Percentiles rank a stretch among this genome's conserved stretches.
Evolutionary conservation across 176 grass and related monocot genomes (phyloP).

Genomic region (Dendrocalamus sinicus): DNA sequence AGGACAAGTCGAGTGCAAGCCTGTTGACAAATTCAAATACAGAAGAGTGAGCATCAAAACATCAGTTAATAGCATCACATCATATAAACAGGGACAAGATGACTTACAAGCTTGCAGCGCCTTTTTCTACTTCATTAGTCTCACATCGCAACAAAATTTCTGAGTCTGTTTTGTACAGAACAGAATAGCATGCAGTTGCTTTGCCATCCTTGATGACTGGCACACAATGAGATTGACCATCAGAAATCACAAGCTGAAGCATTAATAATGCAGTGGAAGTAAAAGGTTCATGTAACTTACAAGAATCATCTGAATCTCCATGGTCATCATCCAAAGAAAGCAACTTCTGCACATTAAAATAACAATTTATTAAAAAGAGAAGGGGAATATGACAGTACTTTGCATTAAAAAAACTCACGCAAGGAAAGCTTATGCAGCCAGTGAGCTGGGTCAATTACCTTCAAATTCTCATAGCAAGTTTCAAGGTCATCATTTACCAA

Average conservation of each 20-base stretch:
- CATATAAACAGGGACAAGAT: neutral
- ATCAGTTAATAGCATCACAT: neutral
- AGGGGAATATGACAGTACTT: neutral
- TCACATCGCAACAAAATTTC: constrained; percentile 73
- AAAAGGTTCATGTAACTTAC: constrained; percentile 49
- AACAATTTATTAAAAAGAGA: constrained; percentile 30
- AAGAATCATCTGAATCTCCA: constrained; percentile 45
- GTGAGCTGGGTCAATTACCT: constrained; percentile 55
- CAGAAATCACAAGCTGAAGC: constrained; percentile 8
- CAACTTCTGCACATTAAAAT: constrained; percentile 60
- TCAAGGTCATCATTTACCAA: constrained; percentile 93
- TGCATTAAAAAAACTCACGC: neutral
- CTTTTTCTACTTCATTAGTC: constrained; percentile 47
- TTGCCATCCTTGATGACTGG: constrained; percentile 50
- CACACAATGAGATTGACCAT: constrained; percentile 24
- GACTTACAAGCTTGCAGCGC: constrained; percentile 54
- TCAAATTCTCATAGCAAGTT: constrained; percentile 84
- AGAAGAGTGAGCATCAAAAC: constrained; percentile 25
- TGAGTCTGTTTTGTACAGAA: constrained; percentile 53
- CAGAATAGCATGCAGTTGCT: constrained; percentile 44
- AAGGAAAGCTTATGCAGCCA: constrained; percentile 23
- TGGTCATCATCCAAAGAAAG: constrained; percentile 65
- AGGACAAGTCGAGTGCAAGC: constrained; percentile 58
- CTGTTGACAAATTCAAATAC: constrained; percentile 45
- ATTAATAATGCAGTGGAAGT: neutral